Evolutionary conservation across 2,329 filamentous ascomycete genomes (phyloP).

Genomic region (Ceratocystis papillata): DNA sequence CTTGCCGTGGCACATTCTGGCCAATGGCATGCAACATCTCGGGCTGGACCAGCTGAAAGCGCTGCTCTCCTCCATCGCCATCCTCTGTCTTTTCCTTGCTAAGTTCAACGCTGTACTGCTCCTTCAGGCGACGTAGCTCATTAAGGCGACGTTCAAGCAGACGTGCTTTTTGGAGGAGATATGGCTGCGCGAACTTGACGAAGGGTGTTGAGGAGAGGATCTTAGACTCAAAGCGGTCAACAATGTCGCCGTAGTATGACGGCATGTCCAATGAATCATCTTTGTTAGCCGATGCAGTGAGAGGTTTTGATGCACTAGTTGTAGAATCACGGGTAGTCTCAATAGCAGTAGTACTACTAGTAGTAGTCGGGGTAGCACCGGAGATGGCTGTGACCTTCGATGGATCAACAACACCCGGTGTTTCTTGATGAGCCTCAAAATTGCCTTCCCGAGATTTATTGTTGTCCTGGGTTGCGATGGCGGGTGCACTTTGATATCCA

Average conservation of each 20-base stretch:
- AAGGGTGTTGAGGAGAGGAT: conserved; percentile 92
- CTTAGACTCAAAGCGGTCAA: conserved; percentile 84
- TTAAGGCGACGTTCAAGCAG: conserved; percentile 79
- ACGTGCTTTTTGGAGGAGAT: conserved; percentile 80
- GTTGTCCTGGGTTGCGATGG: not conserved
- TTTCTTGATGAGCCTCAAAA: not conserved
- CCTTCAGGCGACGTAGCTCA: conserved; percentile 70
- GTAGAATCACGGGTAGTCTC: not conserved
- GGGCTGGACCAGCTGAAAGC: conserved; percentile 83
- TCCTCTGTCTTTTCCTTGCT: conserved; percentile 31
- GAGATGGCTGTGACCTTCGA: not conserved
- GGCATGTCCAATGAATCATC: conserved; percentile 62
- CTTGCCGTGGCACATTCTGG: conserved; percentile 68
- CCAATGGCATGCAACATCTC: conserved; percentile 87
- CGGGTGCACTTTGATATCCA: not conserved
- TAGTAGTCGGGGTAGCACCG: not conserved
- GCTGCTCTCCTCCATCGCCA: conserved; percentile 54
- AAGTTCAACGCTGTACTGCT: conserved; percentile 41
- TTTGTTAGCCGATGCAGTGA: conserved; percentile 31
- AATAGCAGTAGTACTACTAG: not conserved
- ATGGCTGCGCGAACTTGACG: conserved; percentile 88
- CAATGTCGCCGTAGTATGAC: conserved; percentile 90
- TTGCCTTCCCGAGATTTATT: not conserved
- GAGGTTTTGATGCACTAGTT: not conserved
- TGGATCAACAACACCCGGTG: not conserved